phyloP scores from a whole-genome alignment of 345 rosid genomes.

The Eucalyptus marginata region DNA sequence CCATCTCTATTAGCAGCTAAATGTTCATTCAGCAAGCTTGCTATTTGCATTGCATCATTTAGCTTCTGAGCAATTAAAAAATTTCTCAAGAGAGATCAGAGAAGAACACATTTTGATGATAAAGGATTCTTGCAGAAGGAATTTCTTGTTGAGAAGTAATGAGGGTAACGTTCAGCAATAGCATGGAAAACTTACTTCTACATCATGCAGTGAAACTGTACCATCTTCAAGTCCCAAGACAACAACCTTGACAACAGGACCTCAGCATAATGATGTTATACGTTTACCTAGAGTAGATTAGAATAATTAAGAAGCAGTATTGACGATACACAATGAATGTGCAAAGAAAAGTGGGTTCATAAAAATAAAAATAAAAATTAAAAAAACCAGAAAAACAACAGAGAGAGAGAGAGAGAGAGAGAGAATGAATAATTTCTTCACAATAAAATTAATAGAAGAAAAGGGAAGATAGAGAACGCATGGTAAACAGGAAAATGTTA shows the following conservation, averaged over 20 bases:
- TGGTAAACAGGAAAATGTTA: neutral
- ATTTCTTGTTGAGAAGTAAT: neutral
- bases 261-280: slow-evolving; percentile 62
- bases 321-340: neutral
- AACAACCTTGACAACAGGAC: slow-evolving; percentile 80
- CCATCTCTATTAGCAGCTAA: neutral
- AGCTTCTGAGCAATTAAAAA: neutral
- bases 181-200: no score
- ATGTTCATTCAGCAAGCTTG: neutral
- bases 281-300: neutral
- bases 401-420: no score
- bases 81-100: neutral
- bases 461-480: neutral
- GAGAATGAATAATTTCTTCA: neutral
- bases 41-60: neutral
- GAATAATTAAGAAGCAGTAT: neutral
- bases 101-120: neutral
- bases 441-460: neutral
- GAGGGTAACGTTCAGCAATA: neutral
- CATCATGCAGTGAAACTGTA: no score
- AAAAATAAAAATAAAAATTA: no score
- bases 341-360: neutral
- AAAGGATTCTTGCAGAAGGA: neutral
- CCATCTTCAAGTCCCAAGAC: slow-evolving; percentile 35
- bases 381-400: accelerated